These are phyloP conservation scores for Candida bentonensis DNA, from an alignment of 805 yeast genomes.

Conservation along the genomic window DNA sequence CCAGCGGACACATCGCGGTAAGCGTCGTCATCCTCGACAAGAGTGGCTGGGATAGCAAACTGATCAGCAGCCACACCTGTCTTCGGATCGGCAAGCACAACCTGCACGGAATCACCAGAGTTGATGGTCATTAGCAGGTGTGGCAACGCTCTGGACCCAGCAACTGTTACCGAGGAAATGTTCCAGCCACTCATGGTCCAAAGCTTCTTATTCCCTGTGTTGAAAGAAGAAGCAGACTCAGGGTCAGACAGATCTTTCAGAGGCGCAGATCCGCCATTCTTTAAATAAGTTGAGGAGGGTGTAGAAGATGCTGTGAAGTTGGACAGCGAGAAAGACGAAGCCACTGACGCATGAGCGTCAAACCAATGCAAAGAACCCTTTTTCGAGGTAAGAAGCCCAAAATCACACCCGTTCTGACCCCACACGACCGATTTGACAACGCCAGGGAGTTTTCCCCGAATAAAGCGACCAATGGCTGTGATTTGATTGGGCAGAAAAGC, in stretches of 20 bases:
- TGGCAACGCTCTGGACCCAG: not conserved
- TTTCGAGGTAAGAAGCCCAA: conserved; percentile 38
- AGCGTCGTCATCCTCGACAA: not conserved
- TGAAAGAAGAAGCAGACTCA: too few relatives aligned
- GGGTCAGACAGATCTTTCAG: not conserved
- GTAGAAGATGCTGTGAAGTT: not conserved
- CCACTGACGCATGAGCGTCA: conserved; percentile 13
- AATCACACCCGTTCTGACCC: conserved; percentile 29
- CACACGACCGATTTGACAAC: conserved; percentile 37
- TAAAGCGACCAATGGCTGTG: conserved; percentile 40
- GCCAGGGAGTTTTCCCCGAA: conserved; percentile 51
- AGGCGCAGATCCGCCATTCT: not conserved
- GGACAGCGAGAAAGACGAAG: not conserved
- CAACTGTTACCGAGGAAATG: not conserved
- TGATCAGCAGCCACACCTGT: not conserved
- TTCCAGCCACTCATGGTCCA: conserved; percentile 1
- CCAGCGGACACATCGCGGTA: conserved; percentile 2
- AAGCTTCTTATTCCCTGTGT: not conserved
- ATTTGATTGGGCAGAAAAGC: conserved; percentile 37
- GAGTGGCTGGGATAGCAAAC: not conserved
- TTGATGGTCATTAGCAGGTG: not conserved
- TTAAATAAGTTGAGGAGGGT: not conserved
- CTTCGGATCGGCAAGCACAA: not conserved
- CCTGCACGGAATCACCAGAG: not conserved
- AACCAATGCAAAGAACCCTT: conserved; percentile 56